Evolutionary conservation across 148 eudicot genomes (phyloP).

Genomic region (Vaccinium corymbosum): DNA sequence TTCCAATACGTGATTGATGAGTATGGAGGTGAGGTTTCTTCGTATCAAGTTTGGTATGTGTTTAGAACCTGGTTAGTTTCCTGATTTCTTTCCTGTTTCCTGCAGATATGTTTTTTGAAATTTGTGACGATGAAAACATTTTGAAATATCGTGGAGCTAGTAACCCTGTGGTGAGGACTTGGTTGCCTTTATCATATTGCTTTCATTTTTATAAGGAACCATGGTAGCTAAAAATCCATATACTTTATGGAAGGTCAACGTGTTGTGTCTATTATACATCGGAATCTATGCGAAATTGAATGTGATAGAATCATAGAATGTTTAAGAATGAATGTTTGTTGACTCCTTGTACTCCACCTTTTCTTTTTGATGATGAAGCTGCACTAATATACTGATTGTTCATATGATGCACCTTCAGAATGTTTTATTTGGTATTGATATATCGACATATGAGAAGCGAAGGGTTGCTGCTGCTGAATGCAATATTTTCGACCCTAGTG

Average conservation of each 20-base stretch:
- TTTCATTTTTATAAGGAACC: neutral
- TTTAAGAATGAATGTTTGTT: neutral
- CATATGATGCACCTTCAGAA: slow-evolving; percentile 28
- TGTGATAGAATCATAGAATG: neutral
- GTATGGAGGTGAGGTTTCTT: slow-evolving; percentile 41
- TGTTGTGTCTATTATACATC: neutral
- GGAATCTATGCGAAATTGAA: neutral
- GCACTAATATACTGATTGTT: neutral
- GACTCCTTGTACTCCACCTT: neutral
- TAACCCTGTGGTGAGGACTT: slow-evolving; percentile 48
- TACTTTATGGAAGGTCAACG: too few relatives aligned
- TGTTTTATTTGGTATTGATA: slow-evolving; percentile 45
- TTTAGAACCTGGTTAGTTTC: neutral
- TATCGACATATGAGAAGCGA: slow-evolving; percentile 28
- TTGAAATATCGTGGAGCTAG: slow-evolving; percentile 48
- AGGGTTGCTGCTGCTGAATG: slow-evolving; percentile 28
- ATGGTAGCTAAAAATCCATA: neutral
- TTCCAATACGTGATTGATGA: slow-evolving; percentile 42
- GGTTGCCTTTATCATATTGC: neutral
- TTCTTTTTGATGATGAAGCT: neutral
- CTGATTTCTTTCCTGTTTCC: slow-evolving; percentile 2
- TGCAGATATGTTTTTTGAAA: slow-evolving; percentile 48
- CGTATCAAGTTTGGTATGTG: neutral
- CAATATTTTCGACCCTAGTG: slow-evolving; percentile 21
- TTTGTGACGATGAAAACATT: slow-evolving; percentile 42